Evolutionary conservation across 1,284 basidiomycete genomes (phyloP).

Genomic region (Fomes fomentarius): DNA sequence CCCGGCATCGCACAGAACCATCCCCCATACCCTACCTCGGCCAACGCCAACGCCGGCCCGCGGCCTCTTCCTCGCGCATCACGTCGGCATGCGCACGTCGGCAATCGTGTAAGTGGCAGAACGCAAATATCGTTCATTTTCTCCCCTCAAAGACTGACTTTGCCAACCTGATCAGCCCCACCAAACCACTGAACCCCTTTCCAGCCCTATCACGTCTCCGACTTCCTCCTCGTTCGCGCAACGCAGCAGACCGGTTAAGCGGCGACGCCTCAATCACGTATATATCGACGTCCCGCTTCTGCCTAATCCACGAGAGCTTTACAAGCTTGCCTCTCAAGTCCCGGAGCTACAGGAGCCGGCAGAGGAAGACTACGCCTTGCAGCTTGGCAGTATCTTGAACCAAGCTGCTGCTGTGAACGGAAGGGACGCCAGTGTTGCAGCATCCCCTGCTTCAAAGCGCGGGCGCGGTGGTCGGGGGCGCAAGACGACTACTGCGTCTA

Average conservation of each 20-base stretch:
- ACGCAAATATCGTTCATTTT: no score
- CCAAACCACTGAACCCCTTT: background rate
- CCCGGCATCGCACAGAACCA: no score
- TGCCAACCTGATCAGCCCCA: background rate
- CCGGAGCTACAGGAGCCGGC: background rate
- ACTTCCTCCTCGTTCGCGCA: background rate
- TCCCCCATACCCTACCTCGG: no score
- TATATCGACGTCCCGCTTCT: slow-evolving; percentile 14
- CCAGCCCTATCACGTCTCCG: background rate
- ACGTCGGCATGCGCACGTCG: no score
- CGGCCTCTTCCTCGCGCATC: no score
- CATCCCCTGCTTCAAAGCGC: background rate
- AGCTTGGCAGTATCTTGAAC: slow-evolving; percentile 5
- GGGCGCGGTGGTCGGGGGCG: background rate
- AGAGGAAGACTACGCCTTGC: slow-evolving; percentile 8
- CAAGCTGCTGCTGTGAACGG: slow-evolving; percentile 3
- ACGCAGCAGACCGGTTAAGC: slow-evolving; percentile 1
- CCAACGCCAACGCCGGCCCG: no score
- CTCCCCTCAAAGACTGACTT: no score
- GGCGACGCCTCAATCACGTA: slow-evolving; percentile 1
- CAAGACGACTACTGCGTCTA: background rate
- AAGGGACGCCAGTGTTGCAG: background rate
- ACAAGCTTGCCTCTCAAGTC: slow-evolving; percentile 2
- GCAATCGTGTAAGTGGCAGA: no score
- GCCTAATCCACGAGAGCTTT: slow-evolving; percentile 2